Percentiles rank a stretch among this genome's conserved stretches.
These are phyloP conservation scores for Cairneyella variabilis DNA, from an alignment of 495 filamentous ascomycete species.

Conservation along the genomic window DNA sequence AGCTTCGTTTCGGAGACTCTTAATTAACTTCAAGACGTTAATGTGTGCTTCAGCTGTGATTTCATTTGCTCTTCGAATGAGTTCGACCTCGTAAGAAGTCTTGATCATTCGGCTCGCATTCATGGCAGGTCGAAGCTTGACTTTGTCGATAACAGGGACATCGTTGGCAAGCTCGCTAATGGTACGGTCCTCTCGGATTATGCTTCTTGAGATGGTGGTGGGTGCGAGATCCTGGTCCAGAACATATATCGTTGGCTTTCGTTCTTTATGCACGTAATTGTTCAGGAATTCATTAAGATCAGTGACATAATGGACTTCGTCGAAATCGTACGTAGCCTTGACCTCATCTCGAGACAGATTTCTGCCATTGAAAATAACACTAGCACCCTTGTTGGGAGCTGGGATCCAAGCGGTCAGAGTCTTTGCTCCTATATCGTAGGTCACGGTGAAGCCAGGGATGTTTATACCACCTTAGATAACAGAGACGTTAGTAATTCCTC, in stretches of 20 bases:
- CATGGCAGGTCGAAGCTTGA: slow-evolving; percentile 56
- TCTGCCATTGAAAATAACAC: slow-evolving; percentile 58
- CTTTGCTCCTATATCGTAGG: slow-evolving; percentile 58
- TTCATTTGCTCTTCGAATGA: slow-evolving; percentile 74
- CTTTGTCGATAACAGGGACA: too few species aligned
- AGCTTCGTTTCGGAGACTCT: slow-evolving; percentile 66
- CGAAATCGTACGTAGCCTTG: slow-evolving; percentile 73
- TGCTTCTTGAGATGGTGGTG: neutral
- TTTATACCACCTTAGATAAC: slow-evolving; percentile 56
- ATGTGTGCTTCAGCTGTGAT: slow-evolving; percentile 73
- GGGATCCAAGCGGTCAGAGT: slow-evolving; percentile 58
- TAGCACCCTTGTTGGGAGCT: slow-evolving; percentile 42
- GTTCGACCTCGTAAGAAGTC: slow-evolving; percentile 70
- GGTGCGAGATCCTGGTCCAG: slow-evolving; percentile 29
- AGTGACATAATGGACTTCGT: slow-evolving; percentile 55
- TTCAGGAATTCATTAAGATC: slow-evolving; percentile 31
- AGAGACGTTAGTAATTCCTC: too few species aligned
- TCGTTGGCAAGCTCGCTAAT: too few species aligned
- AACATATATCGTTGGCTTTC: slow-evolving; percentile 41
- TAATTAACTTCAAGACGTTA: slow-evolving; percentile 57
- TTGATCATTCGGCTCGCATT: slow-evolving; percentile 73
- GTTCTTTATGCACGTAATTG: slow-evolving; percentile 30
- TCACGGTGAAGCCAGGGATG: slow-evolving; percentile 57
- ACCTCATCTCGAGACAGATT: slow-evolving; percentile 61
- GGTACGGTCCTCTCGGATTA: neutral